Percentiles rank a stretch among this genome's conserved stretches.
These are phyloP conservation scores for Conticribra weissflogii DNA, from an alignment of 108 stramenopile species.

Conservation along the genomic window DNA sequence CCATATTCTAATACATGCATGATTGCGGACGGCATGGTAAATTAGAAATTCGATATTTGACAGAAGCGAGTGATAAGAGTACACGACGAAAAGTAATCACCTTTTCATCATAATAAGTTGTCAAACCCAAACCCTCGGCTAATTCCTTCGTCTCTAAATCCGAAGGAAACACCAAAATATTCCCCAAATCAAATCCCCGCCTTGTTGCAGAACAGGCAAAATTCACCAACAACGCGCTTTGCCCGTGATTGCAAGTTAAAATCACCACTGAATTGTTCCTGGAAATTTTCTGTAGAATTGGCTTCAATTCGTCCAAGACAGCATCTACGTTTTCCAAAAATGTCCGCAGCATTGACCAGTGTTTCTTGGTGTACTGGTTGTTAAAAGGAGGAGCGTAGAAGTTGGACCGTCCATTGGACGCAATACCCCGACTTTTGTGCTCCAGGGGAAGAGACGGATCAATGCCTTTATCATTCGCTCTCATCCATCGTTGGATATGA, in stretches of 20 bases:
- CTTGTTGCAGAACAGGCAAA: slow-evolving; percentile 57
- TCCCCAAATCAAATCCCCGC: slow-evolving; percentile 53
- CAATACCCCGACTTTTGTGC: slow-evolving; percentile 54
- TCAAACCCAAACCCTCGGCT: slow-evolving; percentile 69
- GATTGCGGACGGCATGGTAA: too few relatives aligned
- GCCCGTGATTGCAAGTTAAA: slow-evolving; percentile 54
- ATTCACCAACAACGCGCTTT: slow-evolving; percentile 56
- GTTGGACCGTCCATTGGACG: slow-evolving; percentile 35
- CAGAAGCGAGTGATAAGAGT: too few relatives aligned
- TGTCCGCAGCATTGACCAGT: slow-evolving; percentile 50
- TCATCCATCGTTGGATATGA: slow-evolving; percentile 72
- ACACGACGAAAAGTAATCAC: too few relatives aligned
- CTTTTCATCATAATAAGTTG: slow-evolving; percentile 75
- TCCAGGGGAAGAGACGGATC: slow-evolving; percentile 48
- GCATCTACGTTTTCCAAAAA: slow-evolving; percentile 53
- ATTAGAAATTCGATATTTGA: too few relatives aligned
- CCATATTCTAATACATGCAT: slow-evolving; percentile 52
- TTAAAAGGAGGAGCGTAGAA: slow-evolving; percentile 45
- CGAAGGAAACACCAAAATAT: slow-evolving; percentile 80
- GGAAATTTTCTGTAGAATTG: slow-evolving; percentile 52
- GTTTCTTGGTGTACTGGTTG: slow-evolving; percentile 29
- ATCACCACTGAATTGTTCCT: slow-evolving; percentile 58
- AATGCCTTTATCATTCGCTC: slow-evolving; percentile 24
- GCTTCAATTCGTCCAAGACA: slow-evolving; percentile 43
- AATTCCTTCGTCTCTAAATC: slow-evolving; percentile 77